Evolutionary conservation across 2,329 filamentous ascomycete genomes (phyloP), one percentile per base, ranked within the genome.

Genomic region (Juglanconis oblonga): DNA sequence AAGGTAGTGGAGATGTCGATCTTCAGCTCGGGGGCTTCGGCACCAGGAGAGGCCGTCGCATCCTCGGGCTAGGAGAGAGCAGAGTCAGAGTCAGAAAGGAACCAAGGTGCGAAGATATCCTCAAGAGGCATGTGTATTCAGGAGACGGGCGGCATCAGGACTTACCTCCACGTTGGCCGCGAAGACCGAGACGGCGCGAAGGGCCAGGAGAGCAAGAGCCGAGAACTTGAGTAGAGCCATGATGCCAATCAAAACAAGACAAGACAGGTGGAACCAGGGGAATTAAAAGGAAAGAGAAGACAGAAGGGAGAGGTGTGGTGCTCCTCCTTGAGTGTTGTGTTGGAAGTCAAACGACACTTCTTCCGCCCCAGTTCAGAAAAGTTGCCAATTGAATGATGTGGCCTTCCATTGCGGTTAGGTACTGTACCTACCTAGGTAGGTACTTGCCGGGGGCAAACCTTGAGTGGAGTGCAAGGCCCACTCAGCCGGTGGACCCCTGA

Each of bases 141-240:
- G 38, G 36, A 31, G 55, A 11, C 49, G 44, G 36, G 72, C 70
- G 66, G 67, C 67, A 64, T 64, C 60, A 57, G 52, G 40, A 80
- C 86, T 72, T 80, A 89, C 84, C 69, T 80, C 79, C 62, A 77
- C 80, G 70, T 86, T 82, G n/a, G 53, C 61, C 62, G 87, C 87
- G 68, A 85, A 80, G 68, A 83, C 86, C 73, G 85, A 81, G 66
- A 89, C 78, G 67, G 87, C 82, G 73, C 86, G 84, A 69, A 91
- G 78, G 64, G 89, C 88, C 75, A 92, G 79, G 64, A 93, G 77
- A 68, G 88, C 87, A 69, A 94, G 78, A 62, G 88, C 81, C 68
- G 90, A 85, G 70, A 90, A 82, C 77, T 87, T 88, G 76, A 91
- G 82, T 72, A 84, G 85, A 77, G 88, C 85, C 91, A 95, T 95